Base-by-base conservation (phyloP, 345 rosid species). In the Hevea brasiliensis region DNA sequence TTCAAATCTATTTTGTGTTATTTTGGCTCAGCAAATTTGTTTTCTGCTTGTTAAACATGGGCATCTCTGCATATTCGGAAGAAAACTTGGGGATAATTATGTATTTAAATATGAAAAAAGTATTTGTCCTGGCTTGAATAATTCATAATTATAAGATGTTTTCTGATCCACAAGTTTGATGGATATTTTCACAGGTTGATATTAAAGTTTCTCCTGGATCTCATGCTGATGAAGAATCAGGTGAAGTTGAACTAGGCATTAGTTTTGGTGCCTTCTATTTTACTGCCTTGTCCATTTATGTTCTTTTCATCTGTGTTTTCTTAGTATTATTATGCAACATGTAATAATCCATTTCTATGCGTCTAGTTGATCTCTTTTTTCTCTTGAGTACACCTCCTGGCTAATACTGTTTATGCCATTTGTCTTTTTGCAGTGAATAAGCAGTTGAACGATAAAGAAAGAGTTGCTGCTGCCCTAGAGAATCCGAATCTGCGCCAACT, bases 401-500 rank as follows among this genome's bases (percentile, higher is more conserved):
- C 68, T 54, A 42, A 62, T 55, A 10, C 18, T 26, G 40, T 72
- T 42, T 26, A 59, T 68, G 66, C 61, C 15, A 63, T 56, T 35
- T 76, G 68, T 62, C 3, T 32, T 54, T 61, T 20, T 80, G 68
- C 85, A 93, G 97, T 93, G 76, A 93, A 93, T 63, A 93, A 91
- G 83, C 97, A 89, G 83, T 71, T 91, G 81, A 93, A 93, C 70
- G 98, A 93, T 71, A 93, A 93, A 77, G 97, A 93, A 81, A 81
- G 97, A 81, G 90, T 91, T 60, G 91, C 89, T 7, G 98, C 97
- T 72, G 96, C 97, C 8, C 71, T 93, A 76, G 94, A 93, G 89
- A 93, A 89, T 82, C 90, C 97, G 60, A 91, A 89, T 83, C 96
- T 93, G 67, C 91, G 97, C 61, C 96, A 93, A 80, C 96, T 93